Conservation (phyloP, 2,329 filamentous ascomycete genomes). For the Trichophyton schoenleinii region DNA sequence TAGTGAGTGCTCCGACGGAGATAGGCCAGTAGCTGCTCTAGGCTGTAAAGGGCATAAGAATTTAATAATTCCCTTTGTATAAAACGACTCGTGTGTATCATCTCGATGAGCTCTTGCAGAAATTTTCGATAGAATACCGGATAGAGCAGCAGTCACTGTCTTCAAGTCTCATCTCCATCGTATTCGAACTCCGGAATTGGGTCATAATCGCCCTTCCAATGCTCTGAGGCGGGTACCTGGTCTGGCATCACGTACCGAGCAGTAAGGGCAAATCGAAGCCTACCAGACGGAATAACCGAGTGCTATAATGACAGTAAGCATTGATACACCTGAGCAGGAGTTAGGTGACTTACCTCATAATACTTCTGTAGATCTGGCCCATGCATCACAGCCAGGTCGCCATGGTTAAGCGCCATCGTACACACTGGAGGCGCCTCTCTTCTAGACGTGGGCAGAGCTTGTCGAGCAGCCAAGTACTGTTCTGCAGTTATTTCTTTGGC, state of each 20-base stretch:
- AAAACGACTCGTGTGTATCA: no score
- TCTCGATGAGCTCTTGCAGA: no score
- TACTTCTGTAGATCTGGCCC: constrained; percentile 43
- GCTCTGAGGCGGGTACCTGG: constrained; percentile 20
- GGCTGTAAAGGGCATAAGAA: no score
- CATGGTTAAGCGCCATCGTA: constrained; percentile 40
- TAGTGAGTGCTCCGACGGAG: no score
- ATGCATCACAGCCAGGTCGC: constrained; percentile 48
- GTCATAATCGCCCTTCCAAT: constrained; percentile 13
- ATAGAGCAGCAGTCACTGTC: no score
- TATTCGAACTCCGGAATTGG: constrained; percentile 11
- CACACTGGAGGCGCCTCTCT: constrained; percentile 25
- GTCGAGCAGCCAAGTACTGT: constrained; percentile 17
- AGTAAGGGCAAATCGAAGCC: constrained; percentile 39
- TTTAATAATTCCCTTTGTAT: no score
- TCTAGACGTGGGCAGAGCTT: constrained; percentile 19
- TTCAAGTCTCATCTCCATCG: constrained; percentile 14
- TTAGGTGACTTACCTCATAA: constrained; percentile 32
- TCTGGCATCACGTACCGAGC: constrained; percentile 34
- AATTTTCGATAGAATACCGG: no score
- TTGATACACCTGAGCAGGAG: neutral
- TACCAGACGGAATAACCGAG: constrained; percentile 32
- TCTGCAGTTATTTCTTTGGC: constrained; percentile 13
- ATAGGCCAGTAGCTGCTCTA: no score
- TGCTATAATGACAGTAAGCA: constrained; percentile 21